Base-by-base conservation (phyloP, 1,284 basidiomycete species). In the Pascua guehoae region DNA sequence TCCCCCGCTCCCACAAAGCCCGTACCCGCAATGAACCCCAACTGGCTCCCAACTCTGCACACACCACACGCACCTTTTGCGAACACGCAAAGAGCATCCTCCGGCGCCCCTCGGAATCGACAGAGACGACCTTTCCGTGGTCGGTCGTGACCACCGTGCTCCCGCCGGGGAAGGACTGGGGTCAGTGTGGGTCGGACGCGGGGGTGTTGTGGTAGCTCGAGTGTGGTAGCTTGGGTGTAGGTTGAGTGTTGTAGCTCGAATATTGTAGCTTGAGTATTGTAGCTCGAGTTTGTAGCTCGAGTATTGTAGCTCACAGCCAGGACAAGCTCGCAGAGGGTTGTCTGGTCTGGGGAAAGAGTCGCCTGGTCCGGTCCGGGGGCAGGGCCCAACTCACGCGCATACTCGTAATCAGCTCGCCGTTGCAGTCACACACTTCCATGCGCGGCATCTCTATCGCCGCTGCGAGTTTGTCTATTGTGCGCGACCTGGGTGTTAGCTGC, bases 91-190 rank as follows among this genome's bases (percentile, higher is more conserved):
- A 8, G 57, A 57, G 38, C 59, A 48, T 5, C 60, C 57, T 12
- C 64, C 54, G 7, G 66, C 66, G 24, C 62, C 57, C 11, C 39
- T 17, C 49, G 7, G n/a, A 5, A 36, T 36, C 18, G 16, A 41
- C 46, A 17, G 68, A 43, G 43, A 70, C 62, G 32, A 74, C 54
- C 54, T 69, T 68, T 10, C 72, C 72, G 44, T 68, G 66, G 57
- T 72, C 72, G 0, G 72, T 74, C 1, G 69, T 69, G 12, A 63
- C 51, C 38, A 48, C 53, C 14, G 48, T 7, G 56, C 58, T 7
- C 56, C 45, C 1, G 44, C 40, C 14, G 14, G 32, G 12, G 37
- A 49, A 15, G 52, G 38, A 51, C 56, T 24, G 0, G n/a, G 38
- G 49, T 51, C 16, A 51, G 46, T 17, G 41, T 32, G 24, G 24